A percentile compares a stretch with the other conserved stretches of the same genome.
phyloP scores from a whole-genome alignment of 1,284 basidiomycete genomes.

The Fomitopsis betulina region DNA sequence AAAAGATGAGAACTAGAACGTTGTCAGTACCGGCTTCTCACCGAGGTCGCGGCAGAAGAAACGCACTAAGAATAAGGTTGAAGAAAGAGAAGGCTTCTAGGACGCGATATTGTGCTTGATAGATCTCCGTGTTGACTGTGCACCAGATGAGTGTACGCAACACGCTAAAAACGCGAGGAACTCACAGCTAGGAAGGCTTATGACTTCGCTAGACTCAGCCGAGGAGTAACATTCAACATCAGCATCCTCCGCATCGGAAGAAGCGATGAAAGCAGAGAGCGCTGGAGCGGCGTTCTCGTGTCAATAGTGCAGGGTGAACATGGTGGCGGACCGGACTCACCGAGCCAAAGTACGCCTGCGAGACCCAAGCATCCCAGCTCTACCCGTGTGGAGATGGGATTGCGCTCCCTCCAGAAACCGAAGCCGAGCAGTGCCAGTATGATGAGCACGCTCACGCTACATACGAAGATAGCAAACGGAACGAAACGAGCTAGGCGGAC shows the following conservation, averaged over 20 bases:
- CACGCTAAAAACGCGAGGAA: conserved; percentile 12
- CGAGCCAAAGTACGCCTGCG: conserved; percentile 73
- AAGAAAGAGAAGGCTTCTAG: conserved; percentile 73
- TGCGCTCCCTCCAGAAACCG: conserved; percentile 57
- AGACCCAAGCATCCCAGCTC: conserved; percentile 68
- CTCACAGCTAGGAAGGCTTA: conserved; percentile 60
- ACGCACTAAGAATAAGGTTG: conserved; percentile 65
- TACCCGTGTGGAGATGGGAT: conserved; percentile 73
- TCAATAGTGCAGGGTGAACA: conserved; percentile 7
- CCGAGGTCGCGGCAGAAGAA: not conserved
- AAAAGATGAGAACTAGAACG: conserved; percentile 54
- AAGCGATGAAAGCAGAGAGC: conserved; percentile 64
- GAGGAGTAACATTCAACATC: conserved; percentile 78
- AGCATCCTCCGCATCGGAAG: conserved; percentile 68
- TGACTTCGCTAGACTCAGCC: conserved; percentile 41
- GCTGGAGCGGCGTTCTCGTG: conserved; percentile 37
- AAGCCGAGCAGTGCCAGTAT: conserved; percentile 63
- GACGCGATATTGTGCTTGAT: conserved; percentile 79
- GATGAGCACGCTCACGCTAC: conserved; percentile 60
- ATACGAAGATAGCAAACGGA: conserved; percentile 78
- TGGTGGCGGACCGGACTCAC: conserved; percentile 35
- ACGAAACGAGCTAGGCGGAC: conserved; percentile 66
- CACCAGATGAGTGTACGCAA: not conserved
- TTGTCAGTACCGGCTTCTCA: conserved; percentile 13
- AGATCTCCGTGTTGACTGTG: conserved; percentile 62